Evolutionary conservation across 805 yeast species (phyloP), one percentile per base, ranked within the genome.

Genomic region (Hanseniaspora guilliermondii): DNA sequence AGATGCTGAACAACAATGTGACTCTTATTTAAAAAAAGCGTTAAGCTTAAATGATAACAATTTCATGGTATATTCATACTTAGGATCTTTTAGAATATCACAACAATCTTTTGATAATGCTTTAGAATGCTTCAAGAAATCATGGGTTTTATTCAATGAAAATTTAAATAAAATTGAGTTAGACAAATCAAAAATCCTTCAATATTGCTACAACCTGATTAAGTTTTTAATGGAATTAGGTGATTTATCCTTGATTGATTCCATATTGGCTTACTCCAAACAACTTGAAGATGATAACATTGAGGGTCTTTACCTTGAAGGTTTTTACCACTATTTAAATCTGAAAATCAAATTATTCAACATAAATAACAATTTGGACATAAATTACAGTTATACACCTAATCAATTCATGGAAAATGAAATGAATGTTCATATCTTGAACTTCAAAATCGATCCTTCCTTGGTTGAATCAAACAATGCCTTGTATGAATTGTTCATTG

Each of bases 41-140:
- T 68, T 87, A 62, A 68, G 76, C 52, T 67, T 85, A 35, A 84
- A 83, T 58, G 71, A 72, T 22, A 62, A 65, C 3, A 61, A 66
- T 33, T 81, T 85, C 56, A 97, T 89, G 66, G 77, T 87, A 1
- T 86, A 87, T 81, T 77, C 88, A 1, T 73, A 85, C 33, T 71
- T 88, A 58, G 87, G 95, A 4, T 87, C 95, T 42, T 85, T 93
- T 57, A 76, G 95, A 57, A 87, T 91, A 47, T 85, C 96, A 7
- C 97, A 93, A 67, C 88, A 83, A 64, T 72, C 80, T 50, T 74
- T 71, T 40, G 74, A 75, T 0, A 96, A 88, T 6, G 97, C 97
- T 12, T 67, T 69, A 47, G 73, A 75, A 25, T 88, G 93, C 0
- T 71, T 89, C 49, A 54, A 58, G 14, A 76, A 77, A 62, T 74